A percentile compares a stretch with the other conserved stretches of the same genome.
Evolutionary conservation across 352 stramenopile genomes (phyloP).

Genomic region (Paralagenidium karlingii): DNA sequence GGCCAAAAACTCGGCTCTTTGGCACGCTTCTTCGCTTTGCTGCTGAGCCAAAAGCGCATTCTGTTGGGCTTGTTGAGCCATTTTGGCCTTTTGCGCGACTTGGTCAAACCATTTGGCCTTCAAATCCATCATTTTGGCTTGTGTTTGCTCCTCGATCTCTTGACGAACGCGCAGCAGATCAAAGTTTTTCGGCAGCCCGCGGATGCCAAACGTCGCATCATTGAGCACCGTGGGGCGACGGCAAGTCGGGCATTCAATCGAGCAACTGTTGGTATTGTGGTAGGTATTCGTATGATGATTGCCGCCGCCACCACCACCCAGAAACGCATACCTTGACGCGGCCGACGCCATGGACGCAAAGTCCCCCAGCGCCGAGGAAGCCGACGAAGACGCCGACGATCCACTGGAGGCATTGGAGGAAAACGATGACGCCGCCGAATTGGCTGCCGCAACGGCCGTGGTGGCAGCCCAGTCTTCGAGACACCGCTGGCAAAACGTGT

Average conservation of each 20-base stretch:
- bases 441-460: neutral
- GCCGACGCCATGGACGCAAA: no score
- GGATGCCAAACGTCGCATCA: slow-evolving; percentile 18
- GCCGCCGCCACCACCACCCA: no score
- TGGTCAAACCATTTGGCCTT: slow-evolving; percentile 42
- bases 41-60: slow-evolving; percentile 53
- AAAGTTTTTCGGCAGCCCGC: slow-evolving; percentile 74
- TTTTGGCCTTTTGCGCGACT: slow-evolving; percentile 57
- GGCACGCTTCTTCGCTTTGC: slow-evolving; percentile 58
- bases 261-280: neutral
- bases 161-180: slow-evolving; percentile 74
- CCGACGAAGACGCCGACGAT: no score
- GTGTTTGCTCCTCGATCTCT: slow-evolving; percentile 61
- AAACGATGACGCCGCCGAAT: no score
- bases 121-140: slow-evolving; percentile 31
- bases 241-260: slow-evolving; percentile 65
- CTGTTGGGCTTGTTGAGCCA: slow-evolving; percentile 55
- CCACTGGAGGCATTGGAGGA: no score
- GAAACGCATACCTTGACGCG: no score
- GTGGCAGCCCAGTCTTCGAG: slow-evolving; percentile 41
- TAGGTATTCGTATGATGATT: no score
- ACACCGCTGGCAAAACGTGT: slow-evolving; percentile 77
- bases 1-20: slow-evolving; percentile 46
- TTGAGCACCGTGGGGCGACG: slow-evolving; percentile 31
- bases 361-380: no score